A percentile compares a stretch with the other conserved stretches of the same genome.
These are phyloP conservation scores for Tephrocybe sp. DNA, from an alignment of 768 basidiomycete species.

Conservation along the genomic window DNA sequence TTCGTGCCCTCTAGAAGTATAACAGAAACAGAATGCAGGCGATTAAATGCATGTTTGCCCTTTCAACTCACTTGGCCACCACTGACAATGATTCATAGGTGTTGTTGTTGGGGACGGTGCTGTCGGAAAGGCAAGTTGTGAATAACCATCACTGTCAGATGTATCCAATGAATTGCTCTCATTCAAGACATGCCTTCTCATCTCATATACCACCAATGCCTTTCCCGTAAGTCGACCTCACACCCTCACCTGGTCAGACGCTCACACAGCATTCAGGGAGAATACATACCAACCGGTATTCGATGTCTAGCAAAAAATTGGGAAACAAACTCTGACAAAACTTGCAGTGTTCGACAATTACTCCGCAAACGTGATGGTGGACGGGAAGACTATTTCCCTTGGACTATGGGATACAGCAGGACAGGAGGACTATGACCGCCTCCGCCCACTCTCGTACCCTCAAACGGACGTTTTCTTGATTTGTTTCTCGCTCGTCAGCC, in stretches of 20 bases:
- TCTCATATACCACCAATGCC: conserved; percentile 99
- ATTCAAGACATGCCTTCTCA: conserved; percentile 93
- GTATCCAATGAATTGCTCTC: conserved; percentile 19
- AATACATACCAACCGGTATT: conserved; percentile 93
- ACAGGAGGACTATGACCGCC: conserved; percentile 98
- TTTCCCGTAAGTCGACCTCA: conserved; percentile 70
- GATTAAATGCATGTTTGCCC: conserved; percentile 72
- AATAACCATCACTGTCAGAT: conserved; percentile 10
- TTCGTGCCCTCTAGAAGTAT: conserved; percentile 19
- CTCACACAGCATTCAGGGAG: conserved; percentile 57
- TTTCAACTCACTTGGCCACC: conserved; percentile 14
- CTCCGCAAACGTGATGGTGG: conserved; percentile 98
- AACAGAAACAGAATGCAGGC: conserved; percentile 69
- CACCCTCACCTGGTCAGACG: conserved; percentile 14
- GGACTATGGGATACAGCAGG: conserved; percentile 99
- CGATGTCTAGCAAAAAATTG: background rate
- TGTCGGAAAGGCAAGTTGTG: conserved; percentile 82
- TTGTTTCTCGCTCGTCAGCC: conserved; percentile 97
- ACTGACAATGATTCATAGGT: conserved; percentile 55
- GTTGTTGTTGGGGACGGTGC: conserved; percentile 99
- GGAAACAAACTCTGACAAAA: conserved; percentile 10
- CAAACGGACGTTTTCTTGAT: conserved; percentile 99
- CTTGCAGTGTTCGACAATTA: conserved; percentile 94
- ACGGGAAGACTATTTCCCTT: conserved; percentile 96
- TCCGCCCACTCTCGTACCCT: conserved; percentile 96